phyloP scores from a whole-genome alignment of 2,329 filamentous ascomycete species.

The Neurospora crassa region DNA sequence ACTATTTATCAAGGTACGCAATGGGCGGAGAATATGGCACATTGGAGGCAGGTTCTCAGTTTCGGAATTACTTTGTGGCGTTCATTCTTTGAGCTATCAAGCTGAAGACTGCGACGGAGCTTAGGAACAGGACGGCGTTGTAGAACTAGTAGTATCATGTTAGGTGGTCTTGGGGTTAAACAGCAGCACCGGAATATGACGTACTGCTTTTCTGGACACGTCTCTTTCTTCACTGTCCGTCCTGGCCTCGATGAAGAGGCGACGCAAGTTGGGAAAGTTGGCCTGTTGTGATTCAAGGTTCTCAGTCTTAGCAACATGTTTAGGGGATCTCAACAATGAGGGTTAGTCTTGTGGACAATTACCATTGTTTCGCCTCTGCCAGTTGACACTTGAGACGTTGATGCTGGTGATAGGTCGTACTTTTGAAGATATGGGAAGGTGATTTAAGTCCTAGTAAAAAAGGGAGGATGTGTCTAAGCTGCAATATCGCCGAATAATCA shows the following conservation, averaged over 20 bases:
- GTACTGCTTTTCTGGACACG: slow-evolving; percentile 84
- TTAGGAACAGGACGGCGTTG: slow-evolving; percentile 93
- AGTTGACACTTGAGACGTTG: neutral
- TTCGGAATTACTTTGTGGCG: slow-evolving; percentile 26
- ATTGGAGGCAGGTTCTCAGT: neutral
- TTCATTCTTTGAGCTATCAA: slow-evolving; percentile 83
- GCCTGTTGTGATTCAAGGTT: slow-evolving; percentile 37
- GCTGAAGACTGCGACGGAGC: slow-evolving; percentile 89
- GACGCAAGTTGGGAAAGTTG: slow-evolving; percentile 85
- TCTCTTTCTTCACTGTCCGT: slow-evolving; percentile 90
- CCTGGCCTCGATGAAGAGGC: slow-evolving; percentile 88
- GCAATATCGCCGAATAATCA: neutral
- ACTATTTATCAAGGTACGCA: neutral
- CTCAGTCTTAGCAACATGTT: neutral
- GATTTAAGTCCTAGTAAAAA: neutral
- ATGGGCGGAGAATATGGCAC: neutral
- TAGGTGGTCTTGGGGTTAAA: slow-evolving; percentile 1
- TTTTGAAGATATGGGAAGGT: neutral
- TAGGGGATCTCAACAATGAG: neutral
- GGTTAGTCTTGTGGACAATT: neutral
- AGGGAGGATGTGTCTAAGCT: no score
- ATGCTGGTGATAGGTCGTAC: neutral
- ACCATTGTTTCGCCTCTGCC: neutral
- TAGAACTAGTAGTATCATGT: slow-evolving; percentile 67
- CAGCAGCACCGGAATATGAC: slow-evolving; percentile 23